Evolutionary conservation across 495 filamentous ascomycete genomes (phyloP), one percentile per base, ranked within the genome.

Genomic region (Daldinia grandis): DNA sequence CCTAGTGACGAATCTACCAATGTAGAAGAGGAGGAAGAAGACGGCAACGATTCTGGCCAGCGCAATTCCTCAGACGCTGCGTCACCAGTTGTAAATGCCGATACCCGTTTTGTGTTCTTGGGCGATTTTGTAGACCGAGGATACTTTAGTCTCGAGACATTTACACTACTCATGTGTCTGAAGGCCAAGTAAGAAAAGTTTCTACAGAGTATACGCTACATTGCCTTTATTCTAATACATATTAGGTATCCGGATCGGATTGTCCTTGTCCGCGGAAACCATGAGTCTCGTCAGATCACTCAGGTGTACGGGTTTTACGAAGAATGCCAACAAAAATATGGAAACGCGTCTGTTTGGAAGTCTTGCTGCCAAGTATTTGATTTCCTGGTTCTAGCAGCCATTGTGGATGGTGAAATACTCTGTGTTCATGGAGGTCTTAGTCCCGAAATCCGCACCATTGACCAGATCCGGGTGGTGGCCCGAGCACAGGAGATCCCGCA

Each of bases 241-340:
- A 76, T 61, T 53, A 98, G 94, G 84, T 97, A 93, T 78, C 96
- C 95, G 25, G 94, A 98, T 77, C 87, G 92, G 55, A 93, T 99
- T 69, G 97, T 97, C 10, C 88, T 99, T 40, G 94, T 99, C 30
- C 94, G 95, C 37, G 95, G 95, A 30, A 99, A 99, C 74, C 95
- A 99, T 78, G 95, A 99, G 75, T 98, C 95, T 17, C 90, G 95
- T 15, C 95, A 99, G 77, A 99, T 99, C 65, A 99, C 95, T 8
- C 95, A 98, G 78, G 95, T 99, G 5, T 99, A 99, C 74, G 95
- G 95, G 3, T 99, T 99, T 82, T 98, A 98, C 83, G 95, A 98
- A 74, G 95, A 99, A 76, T 99, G 95, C 80, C 92, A 97, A 75
- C 91, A 92, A 72, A 99, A 99, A 76, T 99, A 99, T 75, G 95